phyloP scores from a whole-genome alignment of 257 asterid species.

The Nyctanthes arbortristis region DNA sequence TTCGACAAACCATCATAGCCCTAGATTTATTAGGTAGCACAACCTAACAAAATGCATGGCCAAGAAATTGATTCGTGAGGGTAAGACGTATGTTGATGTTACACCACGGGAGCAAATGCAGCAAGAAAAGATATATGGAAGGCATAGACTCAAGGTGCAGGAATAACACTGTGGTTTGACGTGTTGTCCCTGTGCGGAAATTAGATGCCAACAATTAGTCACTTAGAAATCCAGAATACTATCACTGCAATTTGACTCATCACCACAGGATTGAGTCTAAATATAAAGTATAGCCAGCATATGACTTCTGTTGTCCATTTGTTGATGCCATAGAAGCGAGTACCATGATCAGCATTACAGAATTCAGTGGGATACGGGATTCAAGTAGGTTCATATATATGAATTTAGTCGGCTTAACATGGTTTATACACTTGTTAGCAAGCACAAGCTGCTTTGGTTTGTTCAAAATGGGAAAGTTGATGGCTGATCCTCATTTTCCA shows the following conservation, averaged over 20 bases:
- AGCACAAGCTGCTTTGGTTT: slow-evolving; percentile 98
- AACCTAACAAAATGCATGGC: too few species aligned
- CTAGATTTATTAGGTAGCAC: too few species aligned
- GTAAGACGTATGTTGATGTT: slow-evolving; percentile 90
- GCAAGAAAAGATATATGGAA: slow-evolving; percentile 83
- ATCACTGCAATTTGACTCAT: slow-evolving; percentile 90
- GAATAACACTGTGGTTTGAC: slow-evolving; percentile 52
- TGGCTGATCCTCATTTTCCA: slow-evolving; percentile 97
- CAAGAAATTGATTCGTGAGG: slow-evolving; percentile 68
- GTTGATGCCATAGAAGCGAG: slow-evolving; percentile 94
- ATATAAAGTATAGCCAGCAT: slow-evolving; percentile 83
- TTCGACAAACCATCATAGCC: too few species aligned
- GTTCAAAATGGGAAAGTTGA: slow-evolving; percentile 94
- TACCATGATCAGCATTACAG: slow-evolving; percentile 90
- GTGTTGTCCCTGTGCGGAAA: slow-evolving; percentile 91
- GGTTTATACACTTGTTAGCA: slow-evolving; percentile 96
- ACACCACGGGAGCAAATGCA: slow-evolving; percentile 85
- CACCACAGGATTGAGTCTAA: slow-evolving; percentile 88
- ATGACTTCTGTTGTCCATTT: slow-evolving; percentile 94
- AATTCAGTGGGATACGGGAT: slow-evolving; percentile 95
- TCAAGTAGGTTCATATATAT: slow-evolving; percentile 67
- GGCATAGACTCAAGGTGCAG: slow-evolving; percentile 79
- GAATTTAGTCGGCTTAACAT: slow-evolving; percentile 90
- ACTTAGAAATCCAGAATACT: slow-evolving; percentile 89
- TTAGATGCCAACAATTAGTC: slow-evolving; percentile 88